Conservation (phyloP, 208 protist species). For the Cochliopodium minus region DNA sequence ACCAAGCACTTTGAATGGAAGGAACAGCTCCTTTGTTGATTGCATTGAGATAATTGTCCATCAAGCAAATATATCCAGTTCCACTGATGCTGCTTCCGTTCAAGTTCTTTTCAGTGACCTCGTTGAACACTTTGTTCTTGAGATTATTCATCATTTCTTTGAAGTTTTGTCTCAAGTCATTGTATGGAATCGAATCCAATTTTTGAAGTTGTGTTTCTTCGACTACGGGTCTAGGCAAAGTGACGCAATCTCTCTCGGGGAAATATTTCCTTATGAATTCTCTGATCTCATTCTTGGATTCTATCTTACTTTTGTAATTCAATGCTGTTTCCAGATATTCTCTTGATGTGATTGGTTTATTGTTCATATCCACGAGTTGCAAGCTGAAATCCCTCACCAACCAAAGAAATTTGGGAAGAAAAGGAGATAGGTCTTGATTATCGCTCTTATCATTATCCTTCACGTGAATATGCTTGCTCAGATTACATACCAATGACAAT, state of each 20-base stretch:
- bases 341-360: background rate
- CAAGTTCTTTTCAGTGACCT: conserved; percentile 11
- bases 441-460: too few species aligned
- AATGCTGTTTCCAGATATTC: conserved; percentile 22
- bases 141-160: conserved; percentile 8
- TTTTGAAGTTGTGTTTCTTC: conserved; percentile 13
- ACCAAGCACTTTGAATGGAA: too few species aligned
- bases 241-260: conserved; percentile 8
- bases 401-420: conserved; percentile 23
- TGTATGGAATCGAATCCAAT: background rate
- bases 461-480: conserved; percentile 16
- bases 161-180: conserved; percentile 11
- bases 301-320: background rate
- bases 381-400: conserved; percentile 24
- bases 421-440: background rate
- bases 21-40: conserved; percentile 23
- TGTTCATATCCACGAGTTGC: conserved; percentile 1
- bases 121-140: conserved; percentile 1
- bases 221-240: conserved; percentile 10
- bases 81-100: conserved; percentile 10
- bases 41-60: conserved; percentile 8
- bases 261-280: conserved; percentile 13
- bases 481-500: conserved; percentile 19
- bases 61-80: conserved; percentile 8
- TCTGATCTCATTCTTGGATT: conserved; percentile 10